Evolutionary conservation across 1,284 basidiomycete species (phyloP).

Genomic region (Neolentinus lepideus): DNA sequence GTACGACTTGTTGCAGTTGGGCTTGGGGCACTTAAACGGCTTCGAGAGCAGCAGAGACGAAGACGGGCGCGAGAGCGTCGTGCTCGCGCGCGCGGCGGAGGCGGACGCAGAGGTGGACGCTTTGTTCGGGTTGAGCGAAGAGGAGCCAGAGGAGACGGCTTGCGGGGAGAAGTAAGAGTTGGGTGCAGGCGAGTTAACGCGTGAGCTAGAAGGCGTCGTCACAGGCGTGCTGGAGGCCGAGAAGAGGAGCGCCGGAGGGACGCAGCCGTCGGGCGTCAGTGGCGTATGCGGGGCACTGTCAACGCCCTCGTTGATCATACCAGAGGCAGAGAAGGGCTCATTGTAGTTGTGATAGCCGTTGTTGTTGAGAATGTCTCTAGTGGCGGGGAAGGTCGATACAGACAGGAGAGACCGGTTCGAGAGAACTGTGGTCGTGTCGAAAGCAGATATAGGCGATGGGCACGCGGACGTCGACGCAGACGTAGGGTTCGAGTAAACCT

Average conservation of each 20-base stretch:
- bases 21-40: constrained; percentile 95
- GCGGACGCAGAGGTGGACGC: not conserved
- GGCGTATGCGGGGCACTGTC: constrained; percentile 1
- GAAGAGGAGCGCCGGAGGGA: constrained; percentile 57
- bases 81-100: constrained; percentile 24
- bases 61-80: constrained; percentile 44
- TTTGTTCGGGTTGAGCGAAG: constrained; percentile 8
- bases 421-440: constrained; percentile 39
- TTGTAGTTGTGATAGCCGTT: not conserved
- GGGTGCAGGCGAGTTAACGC: constrained; percentile 30
- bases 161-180: constrained; percentile 17
- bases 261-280: constrained; percentile 32
- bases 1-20: constrained; percentile 97
- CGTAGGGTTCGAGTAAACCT: constrained; percentile 17
- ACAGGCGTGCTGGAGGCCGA: constrained; percentile 27
- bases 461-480: constrained; percentile 8
- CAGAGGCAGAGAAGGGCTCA: not conserved
- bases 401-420: not conserved
- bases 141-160: constrained; percentile 11
- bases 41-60: constrained; percentile 60
- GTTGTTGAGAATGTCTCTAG: not conserved
- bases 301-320: not conserved
- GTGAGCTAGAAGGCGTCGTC: constrained; percentile 15
- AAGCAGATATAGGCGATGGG: constrained; percentile 35
- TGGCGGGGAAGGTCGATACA: not conserved